Base-by-base conservation (phyloP, 2,329 filamentous ascomycete genomes). In the Paecilomyces variotii region DNA sequence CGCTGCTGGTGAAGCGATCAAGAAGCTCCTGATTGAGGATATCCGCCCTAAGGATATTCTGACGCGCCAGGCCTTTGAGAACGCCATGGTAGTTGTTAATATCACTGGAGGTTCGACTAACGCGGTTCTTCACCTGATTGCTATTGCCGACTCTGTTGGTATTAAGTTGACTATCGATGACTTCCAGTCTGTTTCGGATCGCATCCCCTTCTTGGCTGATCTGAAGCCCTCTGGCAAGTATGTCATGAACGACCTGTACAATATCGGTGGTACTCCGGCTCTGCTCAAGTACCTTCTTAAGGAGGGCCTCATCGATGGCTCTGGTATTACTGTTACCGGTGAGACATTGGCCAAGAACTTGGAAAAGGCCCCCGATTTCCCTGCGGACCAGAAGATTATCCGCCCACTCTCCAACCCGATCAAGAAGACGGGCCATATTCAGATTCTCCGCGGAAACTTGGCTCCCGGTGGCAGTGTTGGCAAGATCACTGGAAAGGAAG, bases 101-200 rank as follows among this genome's bases (percentile, higher is more conserved):
- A 88, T 93, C 66, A 89, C 90, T 2, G 90, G 90, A 57, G 90
- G 90, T 62, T 91, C 88, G 68, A 94, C 90, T 63, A 94, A 94
- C 74, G 90, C 90, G 45, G 90, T 94, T 35, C 84, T 94, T 53
- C 90, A 94, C 74, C 76, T 94, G 54, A 90, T 94, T 70, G 90
- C 90, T 68, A 91, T 93, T 59, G 90, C 90, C 61, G 87, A 93
- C 75, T 83, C 87, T 4, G 89, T 91, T 25, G 90, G 89, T 67
- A 82, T 94, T 71, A 89, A 90, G 74, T 83, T 94, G 57, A 90
- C 87, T 53, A 87, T 94, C 60, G 90, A 94, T 66, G 90, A 94
- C 76, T 93, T 93, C 84, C 90, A 94, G 77, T 78, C 82, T 65
- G 88, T 93, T 55, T 91, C 88, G 0, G 87, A 94, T 78, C 84